Percentiles rank a stretch among this genome's conserved stretches.
Conservation (phyloP, 345 rosid species). For the Rubroshorea leprosula region DNA sequence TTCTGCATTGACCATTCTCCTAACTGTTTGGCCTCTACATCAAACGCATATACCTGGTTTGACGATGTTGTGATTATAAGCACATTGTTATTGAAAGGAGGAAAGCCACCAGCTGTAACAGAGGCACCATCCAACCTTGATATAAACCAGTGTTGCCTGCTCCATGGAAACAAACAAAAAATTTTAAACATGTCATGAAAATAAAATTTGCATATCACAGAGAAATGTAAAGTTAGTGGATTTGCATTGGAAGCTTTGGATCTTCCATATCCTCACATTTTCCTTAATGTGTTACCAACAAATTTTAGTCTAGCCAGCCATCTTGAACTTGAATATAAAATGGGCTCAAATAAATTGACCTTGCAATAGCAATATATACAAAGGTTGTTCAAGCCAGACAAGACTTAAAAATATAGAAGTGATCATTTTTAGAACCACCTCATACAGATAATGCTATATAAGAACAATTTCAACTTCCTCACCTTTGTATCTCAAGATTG, state of each 20-base stretch:
- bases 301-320: not conserved
- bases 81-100: slow-evolving; percentile 62
- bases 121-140: slow-evolving; percentile 90
- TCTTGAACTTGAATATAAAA: not conserved
- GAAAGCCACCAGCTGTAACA: slow-evolving; percentile 85
- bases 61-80: slow-evolving; percentile 74
- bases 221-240: slow-evolving; percentile 1
- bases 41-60: slow-evolving; percentile 81
- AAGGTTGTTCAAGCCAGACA: not conserved
- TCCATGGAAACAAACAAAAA: slow-evolving; percentile 11
- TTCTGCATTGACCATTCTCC: slow-evolving; percentile 82
- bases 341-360: not conserved
- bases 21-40: slow-evolving; percentile 81
- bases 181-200: not conserved
- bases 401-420: not conserved
- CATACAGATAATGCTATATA: not conserved
- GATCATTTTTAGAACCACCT: not conserved
- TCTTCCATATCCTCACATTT: not conserved
- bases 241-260: not conserved
- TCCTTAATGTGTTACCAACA: not conserved
- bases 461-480: not conserved
- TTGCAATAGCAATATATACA: not conserved
- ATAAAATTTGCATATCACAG: not conserved
- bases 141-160: slow-evolving; percentile 97
- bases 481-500: slow-evolving; percentile 85